These are phyloP conservation scores for Scutellaria minor DNA, from an alignment of 257 asterid genomes.

Conservation along the genomic window DNA sequence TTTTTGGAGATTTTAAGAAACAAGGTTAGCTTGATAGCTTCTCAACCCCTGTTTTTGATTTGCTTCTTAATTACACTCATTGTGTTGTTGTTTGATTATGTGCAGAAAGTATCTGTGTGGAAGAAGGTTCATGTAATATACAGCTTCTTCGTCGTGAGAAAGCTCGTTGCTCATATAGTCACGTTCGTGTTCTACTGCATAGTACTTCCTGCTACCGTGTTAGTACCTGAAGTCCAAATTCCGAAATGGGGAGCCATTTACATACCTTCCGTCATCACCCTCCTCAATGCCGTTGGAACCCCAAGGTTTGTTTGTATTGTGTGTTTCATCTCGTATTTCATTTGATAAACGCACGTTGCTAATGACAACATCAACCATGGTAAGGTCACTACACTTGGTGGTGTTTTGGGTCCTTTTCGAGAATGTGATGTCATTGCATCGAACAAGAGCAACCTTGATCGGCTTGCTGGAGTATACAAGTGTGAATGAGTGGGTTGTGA, in stretches of 20 bases:
- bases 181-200: slow-evolving; percentile 80
- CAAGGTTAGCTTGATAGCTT: slow-evolving; percentile 51
- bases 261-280: slow-evolving; percentile 76
- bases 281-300: slow-evolving; percentile 85
- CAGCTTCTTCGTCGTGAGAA: slow-evolving; percentile 93
- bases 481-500: slow-evolving; percentile 96
- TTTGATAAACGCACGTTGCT: neutral
- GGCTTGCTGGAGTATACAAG: slow-evolving; percentile 86
- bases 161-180: slow-evolving; percentile 88
- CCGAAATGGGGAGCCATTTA: slow-evolving; percentile 95
- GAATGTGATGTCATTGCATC: slow-evolving; percentile 93
- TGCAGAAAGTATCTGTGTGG: slow-evolving; percentile 89
- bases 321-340: too few species aligned
- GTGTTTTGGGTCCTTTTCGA: slow-evolving; percentile 93
- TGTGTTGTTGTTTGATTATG: neutral
- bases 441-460: slow-evolving; percentile 86
- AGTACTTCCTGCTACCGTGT: slow-evolving; percentile 81
- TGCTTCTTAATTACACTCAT: neutral
- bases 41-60: neutral
- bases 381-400: slow-evolving; percentile 82
- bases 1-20: slow-evolving; percentile 69
- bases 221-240: slow-evolving; percentile 83
- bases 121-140: slow-evolving; percentile 87
- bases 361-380: neutral
- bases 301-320: slow-evolving; percentile 55